Conservation (phyloP, 345 rosid genomes). For the Populus tremula region DNA sequence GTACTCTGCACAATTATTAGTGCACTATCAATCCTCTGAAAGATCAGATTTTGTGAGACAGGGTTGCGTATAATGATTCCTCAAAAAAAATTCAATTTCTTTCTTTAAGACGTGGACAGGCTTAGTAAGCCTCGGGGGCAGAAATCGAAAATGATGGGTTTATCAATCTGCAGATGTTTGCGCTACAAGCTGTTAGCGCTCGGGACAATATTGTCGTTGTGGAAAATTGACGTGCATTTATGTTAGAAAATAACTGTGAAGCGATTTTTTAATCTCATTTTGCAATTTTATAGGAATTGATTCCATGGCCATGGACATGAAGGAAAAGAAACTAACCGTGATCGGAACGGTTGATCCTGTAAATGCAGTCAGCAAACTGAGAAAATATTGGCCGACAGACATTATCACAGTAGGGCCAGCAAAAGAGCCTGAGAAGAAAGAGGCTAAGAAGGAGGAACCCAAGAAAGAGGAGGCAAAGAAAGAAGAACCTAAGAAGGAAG, state of each 20-base stretch:
- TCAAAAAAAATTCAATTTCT: too few relatives aligned
- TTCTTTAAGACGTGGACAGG: too few relatives aligned
- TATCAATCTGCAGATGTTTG: not conserved
- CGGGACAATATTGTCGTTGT: not conserved
- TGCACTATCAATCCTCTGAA: not conserved
- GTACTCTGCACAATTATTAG: not conserved
- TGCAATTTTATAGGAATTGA: constrained; percentile 55
- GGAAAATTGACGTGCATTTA: not conserved
- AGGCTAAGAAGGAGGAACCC: constrained; percentile 42
- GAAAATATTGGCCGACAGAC: constrained; percentile 75
- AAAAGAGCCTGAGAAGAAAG: constrained; percentile 72
- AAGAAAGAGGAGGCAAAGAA: constrained; percentile 50
- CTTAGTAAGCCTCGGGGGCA: not conserved
- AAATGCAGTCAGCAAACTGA: constrained; percentile 61
- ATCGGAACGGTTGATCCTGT: constrained; percentile 76
- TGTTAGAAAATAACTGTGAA: not conserved
- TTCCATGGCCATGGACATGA: constrained; percentile 79
- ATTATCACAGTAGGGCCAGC: constrained; percentile 78
- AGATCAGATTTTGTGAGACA: not conserved
- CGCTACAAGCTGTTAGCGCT: not conserved
- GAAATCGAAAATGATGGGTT: not conserved
- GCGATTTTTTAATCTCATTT: not conserved
- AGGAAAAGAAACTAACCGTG: constrained; percentile 68
- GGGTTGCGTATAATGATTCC: not conserved
- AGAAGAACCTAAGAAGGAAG: constrained; percentile 39